These are phyloP conservation scores for Asterochloris sp. DNA, from an alignment of 139 green algal species.

Conservation along the genomic window DNA sequence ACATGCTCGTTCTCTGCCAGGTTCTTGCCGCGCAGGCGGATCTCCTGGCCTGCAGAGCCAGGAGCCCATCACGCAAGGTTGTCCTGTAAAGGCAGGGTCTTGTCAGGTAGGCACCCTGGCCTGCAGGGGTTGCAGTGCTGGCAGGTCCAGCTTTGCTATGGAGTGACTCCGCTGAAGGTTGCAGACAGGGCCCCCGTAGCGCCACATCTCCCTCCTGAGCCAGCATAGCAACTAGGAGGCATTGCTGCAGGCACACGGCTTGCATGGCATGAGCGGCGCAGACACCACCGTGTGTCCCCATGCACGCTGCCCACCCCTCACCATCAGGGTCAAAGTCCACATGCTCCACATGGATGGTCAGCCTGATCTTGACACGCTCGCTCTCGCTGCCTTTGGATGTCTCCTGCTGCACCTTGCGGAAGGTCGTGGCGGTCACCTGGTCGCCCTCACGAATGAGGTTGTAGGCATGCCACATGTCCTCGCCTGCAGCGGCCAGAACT, in stretches of 20 bases:
- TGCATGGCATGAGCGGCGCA: too few relatives aligned
- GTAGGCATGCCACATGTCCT: slow-evolving; percentile 95
- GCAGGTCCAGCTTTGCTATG: too few relatives aligned
- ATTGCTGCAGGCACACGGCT: too few relatives aligned
- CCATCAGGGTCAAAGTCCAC: slow-evolving; percentile 87
- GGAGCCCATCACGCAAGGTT: not conserved
- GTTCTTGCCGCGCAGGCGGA: slow-evolving; percentile 42
- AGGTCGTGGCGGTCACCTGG: slow-evolving; percentile 48
- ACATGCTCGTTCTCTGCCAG: slow-evolving; percentile 89
- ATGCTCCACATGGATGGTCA: slow-evolving; percentile 70
- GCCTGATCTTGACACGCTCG: slow-evolving; percentile 79
- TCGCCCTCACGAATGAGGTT: slow-evolving; percentile 83
- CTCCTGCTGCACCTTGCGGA: slow-evolving; percentile 45
- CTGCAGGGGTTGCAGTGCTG: not conserved
- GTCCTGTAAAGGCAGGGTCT: too few relatives aligned
- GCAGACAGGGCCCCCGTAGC: too few relatives aligned
- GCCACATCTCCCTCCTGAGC: too few relatives aligned
- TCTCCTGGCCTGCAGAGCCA: slow-evolving; percentile 28
- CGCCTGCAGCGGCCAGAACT: slow-evolving; percentile 39
- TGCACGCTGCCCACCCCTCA: slow-evolving; percentile 14
- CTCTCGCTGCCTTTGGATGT: slow-evolving; percentile 41
- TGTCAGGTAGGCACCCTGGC: not conserved
- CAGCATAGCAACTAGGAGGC: too few relatives aligned
- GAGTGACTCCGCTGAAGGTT: too few relatives aligned
- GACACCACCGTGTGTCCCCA: too few relatives aligned